Conservation (phyloP, 2,329 filamentous ascomycete genomes). For the Fusarium secorum region DNA sequence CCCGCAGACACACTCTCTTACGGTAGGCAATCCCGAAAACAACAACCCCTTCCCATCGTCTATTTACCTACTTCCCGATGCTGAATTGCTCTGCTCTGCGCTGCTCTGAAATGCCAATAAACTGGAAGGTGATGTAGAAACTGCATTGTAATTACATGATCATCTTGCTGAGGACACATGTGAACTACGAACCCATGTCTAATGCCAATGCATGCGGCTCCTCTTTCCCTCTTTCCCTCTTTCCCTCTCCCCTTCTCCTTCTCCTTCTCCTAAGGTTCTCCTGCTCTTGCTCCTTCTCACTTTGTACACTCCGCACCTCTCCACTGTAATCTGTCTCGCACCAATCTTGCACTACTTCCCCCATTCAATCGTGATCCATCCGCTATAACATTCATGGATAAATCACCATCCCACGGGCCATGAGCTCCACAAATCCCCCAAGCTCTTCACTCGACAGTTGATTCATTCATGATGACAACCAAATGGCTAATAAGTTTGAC, state of each 20-base stretch:
- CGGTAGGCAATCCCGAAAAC: slow-evolving; percentile 28
- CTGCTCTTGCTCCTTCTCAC: slow-evolving; percentile 26
- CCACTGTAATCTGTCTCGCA: slow-evolving; percentile 29
- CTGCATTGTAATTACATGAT: neutral
- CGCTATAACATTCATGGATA: slow-evolving; percentile 35
- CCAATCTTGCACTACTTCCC: slow-evolving; percentile 24
- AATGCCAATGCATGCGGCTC: slow-evolving; percentile 1
- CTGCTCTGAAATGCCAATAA: slow-evolving; percentile 1
- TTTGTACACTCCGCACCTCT: slow-evolving; percentile 25
- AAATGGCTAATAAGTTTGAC: slow-evolving; percentile 1
- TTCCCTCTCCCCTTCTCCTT: neutral
- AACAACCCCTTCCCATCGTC: slow-evolving; percentile 11
- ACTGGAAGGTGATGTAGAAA: slow-evolving; percentile 5
- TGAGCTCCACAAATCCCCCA: slow-evolving; percentile 31
- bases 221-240: neutral
- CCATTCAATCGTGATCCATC: slow-evolving; percentile 35
- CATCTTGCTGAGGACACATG: slow-evolving; percentile 2
- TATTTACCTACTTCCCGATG: neutral
- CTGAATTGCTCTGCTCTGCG: neutral
- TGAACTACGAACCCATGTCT: neutral
- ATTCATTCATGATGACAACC: slow-evolving; percentile 10
- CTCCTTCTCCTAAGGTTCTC: neutral
- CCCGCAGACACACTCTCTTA: slow-evolving; percentile 11
- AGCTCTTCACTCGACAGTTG: slow-evolving; percentile 16
- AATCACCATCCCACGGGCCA: slow-evolving; percentile 35